Conservation (phyloP, 2,329 filamentous ascomycete genomes). For the Laburnicola sp. region DNA sequence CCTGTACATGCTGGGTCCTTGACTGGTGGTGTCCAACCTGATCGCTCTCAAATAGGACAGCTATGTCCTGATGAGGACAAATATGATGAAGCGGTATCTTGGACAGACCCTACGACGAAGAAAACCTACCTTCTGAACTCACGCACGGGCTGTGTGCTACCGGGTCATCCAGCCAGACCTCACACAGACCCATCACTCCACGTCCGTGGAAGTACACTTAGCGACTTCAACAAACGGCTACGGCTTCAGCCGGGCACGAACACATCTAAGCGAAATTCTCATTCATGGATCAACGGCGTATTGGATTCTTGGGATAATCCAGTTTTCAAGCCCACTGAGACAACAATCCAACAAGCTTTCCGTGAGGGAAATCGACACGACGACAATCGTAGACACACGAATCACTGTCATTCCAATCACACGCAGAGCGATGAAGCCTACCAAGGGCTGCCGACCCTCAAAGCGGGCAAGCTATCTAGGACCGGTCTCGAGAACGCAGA, state of each 20-base stretch:
- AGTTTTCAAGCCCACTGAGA: slow-evolving; percentile 62
- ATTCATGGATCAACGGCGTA: slow-evolving; percentile 63
- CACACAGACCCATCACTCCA: slow-evolving; percentile 10
- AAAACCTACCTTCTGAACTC: slow-evolving; percentile 56
- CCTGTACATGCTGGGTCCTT: slow-evolving; percentile 20
- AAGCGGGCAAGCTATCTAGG: slow-evolving; percentile 60
- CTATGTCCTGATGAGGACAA: slow-evolving; percentile 5
- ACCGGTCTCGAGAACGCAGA: slow-evolving; percentile 55
- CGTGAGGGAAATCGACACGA: slow-evolving; percentile 21
- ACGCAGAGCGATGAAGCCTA: slow-evolving; percentile 23
- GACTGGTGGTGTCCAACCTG: neutral
- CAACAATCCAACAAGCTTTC: slow-evolving; percentile 46
- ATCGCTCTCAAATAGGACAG: neutral
- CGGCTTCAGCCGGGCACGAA: slow-evolving; percentile 32
- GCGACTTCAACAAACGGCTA: slow-evolving; percentile 32
- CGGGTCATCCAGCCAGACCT: slow-evolving; percentile 17
- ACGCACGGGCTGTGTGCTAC: slow-evolving; percentile 56
- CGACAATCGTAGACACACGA: slow-evolving; percentile 1
- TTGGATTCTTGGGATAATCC: slow-evolving; percentile 74
- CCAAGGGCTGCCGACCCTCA: slow-evolving; percentile 27
- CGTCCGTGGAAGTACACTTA: slow-evolving; percentile 14
- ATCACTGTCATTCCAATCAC: slow-evolving; percentile 15
- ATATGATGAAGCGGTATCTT: slow-evolving; percentile 51
- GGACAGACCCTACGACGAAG: slow-evolving; percentile 65
- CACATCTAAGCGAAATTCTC: slow-evolving; percentile 14